Conservation (phyloP, 768 basidiomycete genomes). For the Mycena rebaudengoi region DNA sequence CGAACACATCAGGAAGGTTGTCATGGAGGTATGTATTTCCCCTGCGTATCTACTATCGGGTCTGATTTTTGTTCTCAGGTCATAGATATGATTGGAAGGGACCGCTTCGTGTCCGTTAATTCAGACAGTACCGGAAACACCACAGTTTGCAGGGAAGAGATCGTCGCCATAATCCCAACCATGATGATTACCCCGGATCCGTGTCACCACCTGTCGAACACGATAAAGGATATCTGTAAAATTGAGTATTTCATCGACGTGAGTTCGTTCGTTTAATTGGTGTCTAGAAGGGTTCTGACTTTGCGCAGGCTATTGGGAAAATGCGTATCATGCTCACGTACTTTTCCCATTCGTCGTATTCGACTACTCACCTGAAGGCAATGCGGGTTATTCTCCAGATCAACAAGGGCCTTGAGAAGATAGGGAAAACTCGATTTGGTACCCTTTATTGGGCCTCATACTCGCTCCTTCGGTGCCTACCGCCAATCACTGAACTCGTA, state of each 20-base stretch:
- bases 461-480: conserved; percentile 23
- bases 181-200: conserved; percentile 29
- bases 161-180: conserved; percentile 13
- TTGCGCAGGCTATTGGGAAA: not conserved
- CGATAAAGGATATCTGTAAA: conserved; percentile 22
- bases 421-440: conserved; percentile 34
- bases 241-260: conserved; percentile 17
- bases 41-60: not conserved
- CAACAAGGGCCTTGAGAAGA: conserved; percentile 24
- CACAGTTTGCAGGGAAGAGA: not conserved
- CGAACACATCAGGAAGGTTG: conserved; percentile 21
- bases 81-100: conserved; percentile 22
- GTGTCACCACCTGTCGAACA: conserved; percentile 25
- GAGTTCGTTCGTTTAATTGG: not conserved
- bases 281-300: not conserved
- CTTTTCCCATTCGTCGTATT: conserved; percentile 22
- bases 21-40: conserved; percentile 1
- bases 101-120: conserved; percentile 18
- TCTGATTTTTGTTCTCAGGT: conserved; percentile 12
- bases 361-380: conserved; percentile 14
- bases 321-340: conserved; percentile 10
- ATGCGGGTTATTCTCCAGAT: conserved; percentile 8
- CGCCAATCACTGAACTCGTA: conserved; percentile 23
- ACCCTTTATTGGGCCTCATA: conserved; percentile 27
- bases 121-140: conserved; percentile 37